These are phyloP conservation scores for Termitomyces heimii DNA, from an alignment of 768 basidiomycete species.

Conservation along the genomic window DNA sequence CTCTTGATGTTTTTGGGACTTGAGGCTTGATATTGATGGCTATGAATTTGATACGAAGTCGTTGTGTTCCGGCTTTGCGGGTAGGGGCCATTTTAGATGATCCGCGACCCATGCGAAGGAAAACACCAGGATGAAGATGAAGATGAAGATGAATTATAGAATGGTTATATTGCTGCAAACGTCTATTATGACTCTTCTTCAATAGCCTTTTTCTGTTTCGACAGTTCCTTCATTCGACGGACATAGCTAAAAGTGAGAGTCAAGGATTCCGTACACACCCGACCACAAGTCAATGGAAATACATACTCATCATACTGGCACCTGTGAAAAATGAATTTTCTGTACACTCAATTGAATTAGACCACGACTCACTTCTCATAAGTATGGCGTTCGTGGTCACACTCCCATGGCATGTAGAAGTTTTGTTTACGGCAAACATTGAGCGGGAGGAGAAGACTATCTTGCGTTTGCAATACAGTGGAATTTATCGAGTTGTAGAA, in stretches of 20 bases:
- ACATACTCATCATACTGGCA: conserved; percentile 95
- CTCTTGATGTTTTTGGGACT: background rate
- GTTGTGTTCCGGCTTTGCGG: background rate
- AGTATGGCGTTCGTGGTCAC: conserved; percentile 79
- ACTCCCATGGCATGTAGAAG: conserved; percentile 86
- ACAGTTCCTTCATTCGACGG: conserved; percentile 80
- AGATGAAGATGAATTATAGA: background rate
- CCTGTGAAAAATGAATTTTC: conserved; percentile 31
- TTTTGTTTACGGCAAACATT: conserved; percentile 81
- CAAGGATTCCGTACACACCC: conserved; percentile 5
- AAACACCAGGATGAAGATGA: background rate
- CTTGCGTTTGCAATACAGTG: background rate
- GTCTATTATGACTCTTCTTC: conserved; percentile 30
- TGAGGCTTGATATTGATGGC: background rate
- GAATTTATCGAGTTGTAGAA: background rate
- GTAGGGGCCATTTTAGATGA: background rate
- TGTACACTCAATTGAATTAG: background rate
- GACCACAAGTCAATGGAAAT: background rate
- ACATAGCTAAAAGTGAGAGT: conserved; percentile 52
- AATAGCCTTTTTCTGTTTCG: conserved; percentile 56
- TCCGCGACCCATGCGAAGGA: background rate
- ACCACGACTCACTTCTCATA: conserved; percentile 70
- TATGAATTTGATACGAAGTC: background rate
- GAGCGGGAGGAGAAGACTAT: conserved; percentile 78
- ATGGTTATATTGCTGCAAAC: conserved; percentile 4